A percentile compares a stretch with the other conserved stretches of the same genome.
Conservation (phyloP, 768 basidiomycete species). For the Boletus patriciae region DNA sequence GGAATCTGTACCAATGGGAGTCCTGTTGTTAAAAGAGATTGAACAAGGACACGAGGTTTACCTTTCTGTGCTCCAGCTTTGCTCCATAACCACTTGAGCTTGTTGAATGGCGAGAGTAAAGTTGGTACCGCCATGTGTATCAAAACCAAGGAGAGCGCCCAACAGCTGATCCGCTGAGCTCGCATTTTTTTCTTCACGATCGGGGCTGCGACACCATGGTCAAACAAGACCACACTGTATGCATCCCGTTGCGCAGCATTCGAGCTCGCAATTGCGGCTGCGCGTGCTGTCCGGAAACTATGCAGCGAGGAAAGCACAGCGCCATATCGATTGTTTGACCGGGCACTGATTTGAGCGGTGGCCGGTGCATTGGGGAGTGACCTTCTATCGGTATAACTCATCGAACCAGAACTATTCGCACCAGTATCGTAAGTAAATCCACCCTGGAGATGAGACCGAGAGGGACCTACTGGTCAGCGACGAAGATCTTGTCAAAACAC, state of each 20-base stretch:
- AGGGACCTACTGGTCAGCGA: conserved; percentile 46
- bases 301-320: conserved; percentile 58
- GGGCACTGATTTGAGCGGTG: conserved; percentile 37
- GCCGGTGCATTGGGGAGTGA: conserved; percentile 48
- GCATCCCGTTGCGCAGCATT: conserved; percentile 46
- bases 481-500: conserved; percentile 45
- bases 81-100: conserved; percentile 42
- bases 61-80: conserved; percentile 54
- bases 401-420: conserved; percentile 49
- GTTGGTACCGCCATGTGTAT: conserved; percentile 41
- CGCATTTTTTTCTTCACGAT: conserved; percentile 42
- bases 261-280: conserved; percentile 33
- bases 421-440: neutral
- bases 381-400: conserved; percentile 40
- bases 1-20: conserved; percentile 7
- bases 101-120: conserved; percentile 41
- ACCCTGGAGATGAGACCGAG: neutral
- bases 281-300: conserved; percentile 56
- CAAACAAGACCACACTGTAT: conserved; percentile 56
- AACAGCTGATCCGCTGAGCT: conserved; percentile 48
- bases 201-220: conserved; percentile 19
- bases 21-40: neutral
- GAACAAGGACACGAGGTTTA: conserved; percentile 7
- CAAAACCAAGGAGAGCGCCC: conserved; percentile 34
- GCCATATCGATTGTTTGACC: conserved; percentile 52